Conservation (phyloP, 2,329 filamentous ascomycete genomes). For the Neonectria magnoliae region DNA sequence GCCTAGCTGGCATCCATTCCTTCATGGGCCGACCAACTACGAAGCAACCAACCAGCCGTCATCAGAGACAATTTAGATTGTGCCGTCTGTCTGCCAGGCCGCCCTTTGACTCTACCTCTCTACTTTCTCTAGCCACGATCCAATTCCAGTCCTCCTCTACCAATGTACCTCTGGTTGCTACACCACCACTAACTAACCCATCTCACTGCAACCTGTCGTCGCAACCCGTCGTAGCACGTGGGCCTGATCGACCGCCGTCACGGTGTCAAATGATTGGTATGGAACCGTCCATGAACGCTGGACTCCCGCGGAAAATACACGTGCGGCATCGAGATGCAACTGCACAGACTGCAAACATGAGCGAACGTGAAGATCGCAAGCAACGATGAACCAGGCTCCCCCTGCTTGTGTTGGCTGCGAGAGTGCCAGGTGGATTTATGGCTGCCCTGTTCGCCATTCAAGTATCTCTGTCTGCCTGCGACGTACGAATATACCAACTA, state of each 20-base stretch:
- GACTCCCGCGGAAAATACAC: background rate
- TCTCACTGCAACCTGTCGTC: conserved; percentile 17
- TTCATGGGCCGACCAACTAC: background rate
- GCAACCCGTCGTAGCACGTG: conserved; percentile 32
- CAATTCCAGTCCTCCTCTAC: background rate
- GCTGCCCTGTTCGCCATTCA: background rate
- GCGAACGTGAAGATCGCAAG: background rate
- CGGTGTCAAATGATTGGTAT: conserved; percentile 40
- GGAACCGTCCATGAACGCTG: background rate
- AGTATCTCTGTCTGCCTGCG: no score
- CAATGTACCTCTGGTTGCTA: background rate
- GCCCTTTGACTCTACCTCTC: no score
- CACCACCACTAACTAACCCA: background rate
- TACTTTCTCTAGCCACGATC: no score
- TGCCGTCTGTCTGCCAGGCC: no score
- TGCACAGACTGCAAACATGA: background rate
- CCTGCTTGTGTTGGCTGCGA: background rate
- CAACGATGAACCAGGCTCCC: background rate
- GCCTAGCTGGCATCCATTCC: background rate
- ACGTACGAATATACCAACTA: background rate
- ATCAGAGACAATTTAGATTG: background rate
- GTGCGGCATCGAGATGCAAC: background rate
- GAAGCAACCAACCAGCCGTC: background rate
- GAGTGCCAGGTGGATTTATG: background rate
- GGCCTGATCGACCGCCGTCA: conserved; percentile 20